Evolutionary conservation across 2,329 filamentous ascomycete genomes (phyloP).

Genomic region (Gnomoniopsis smithogilvyi): DNA sequence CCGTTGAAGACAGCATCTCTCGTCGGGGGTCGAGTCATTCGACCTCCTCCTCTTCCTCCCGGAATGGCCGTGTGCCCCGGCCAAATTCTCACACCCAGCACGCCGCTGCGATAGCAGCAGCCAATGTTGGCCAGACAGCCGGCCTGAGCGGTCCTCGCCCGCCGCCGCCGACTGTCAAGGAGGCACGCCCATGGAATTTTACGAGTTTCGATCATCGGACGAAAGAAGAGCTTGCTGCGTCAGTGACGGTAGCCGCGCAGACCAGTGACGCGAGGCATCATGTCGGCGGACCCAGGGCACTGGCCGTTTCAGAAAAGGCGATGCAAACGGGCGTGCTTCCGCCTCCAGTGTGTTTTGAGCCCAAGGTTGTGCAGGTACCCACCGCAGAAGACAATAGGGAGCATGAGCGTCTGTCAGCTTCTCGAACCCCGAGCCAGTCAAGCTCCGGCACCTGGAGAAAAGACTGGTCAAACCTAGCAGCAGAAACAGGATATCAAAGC

Average conservation of each 20-base stretch:
- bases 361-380: constrained; percentile 1
- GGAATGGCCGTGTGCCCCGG: neutral
- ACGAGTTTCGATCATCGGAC: constrained; percentile 12
- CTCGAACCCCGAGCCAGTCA: neutral
- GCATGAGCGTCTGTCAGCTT: neutral
- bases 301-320: constrained; percentile 11
- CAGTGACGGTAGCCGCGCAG: constrained; percentile 13
- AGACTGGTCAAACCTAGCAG: constrained; percentile 2
- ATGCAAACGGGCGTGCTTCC: constrained; percentile 21
- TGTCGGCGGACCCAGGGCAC: constrained; percentile 12
- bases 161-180: constrained; percentile 8
- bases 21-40: constrained; percentile 12
- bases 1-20: constrained; percentile 18
- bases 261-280: constrained; percentile 2
- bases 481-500: constrained; percentile 7
- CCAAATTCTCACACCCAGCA: constrained; percentile 16
- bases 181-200: constrained; percentile 7
- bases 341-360: constrained; percentile 14
- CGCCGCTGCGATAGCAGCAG: constrained; percentile 16
- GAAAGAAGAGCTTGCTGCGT: constrained; percentile 13
- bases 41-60: neutral
- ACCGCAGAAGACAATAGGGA: neutral
- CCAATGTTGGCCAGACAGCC: neutral
- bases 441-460: neutral
- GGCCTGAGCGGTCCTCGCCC: constrained; percentile 11